A percentile compares a stretch with the other conserved stretches of the same genome.
phyloP scores from a whole-genome alignment of 164 flowering plant genomes.

The Dillenia turbinata region DNA sequence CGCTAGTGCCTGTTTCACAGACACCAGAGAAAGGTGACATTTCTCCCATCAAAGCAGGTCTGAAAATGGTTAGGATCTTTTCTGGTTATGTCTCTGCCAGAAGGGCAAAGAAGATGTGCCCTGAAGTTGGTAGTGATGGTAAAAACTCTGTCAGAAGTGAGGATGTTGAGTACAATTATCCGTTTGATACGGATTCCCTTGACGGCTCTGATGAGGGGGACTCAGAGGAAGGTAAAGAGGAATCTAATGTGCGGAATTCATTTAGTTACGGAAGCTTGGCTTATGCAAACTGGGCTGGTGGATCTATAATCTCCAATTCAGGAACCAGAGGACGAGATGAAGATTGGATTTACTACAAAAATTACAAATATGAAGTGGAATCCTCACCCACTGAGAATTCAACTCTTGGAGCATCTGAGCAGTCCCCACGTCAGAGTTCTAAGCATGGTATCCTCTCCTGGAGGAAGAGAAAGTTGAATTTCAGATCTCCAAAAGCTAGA shows the following conservation, averaged over 20 bases:
- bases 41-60: constrained; percentile 93
- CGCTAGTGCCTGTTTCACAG: constrained; percentile 43
- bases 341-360: constrained; percentile 80
- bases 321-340: constrained; percentile 55
- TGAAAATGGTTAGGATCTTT: constrained; percentile 82
- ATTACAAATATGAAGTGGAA: constrained; percentile 79
- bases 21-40: constrained; percentile 82
- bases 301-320: constrained; percentile 48
- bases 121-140: constrained; percentile 80
- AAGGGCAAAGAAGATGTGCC: constrained; percentile 71
- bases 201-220: constrained; percentile 74
- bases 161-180: constrained; percentile 68
- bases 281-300: constrained; percentile 73
- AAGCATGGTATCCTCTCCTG: constrained; percentile 78
- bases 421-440: constrained; percentile 39
- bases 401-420: constrained; percentile 36
- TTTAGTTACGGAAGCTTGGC: constrained; percentile 89
- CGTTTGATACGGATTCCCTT: constrained; percentile 77
- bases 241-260: constrained; percentile 63
- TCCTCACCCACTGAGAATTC: constrained; percentile 47
- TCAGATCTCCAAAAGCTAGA: constrained; percentile 87
- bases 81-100: constrained; percentile 74
- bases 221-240: constrained; percentile 49
- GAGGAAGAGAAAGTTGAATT: constrained; percentile 90
- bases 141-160: constrained; percentile 66